Evolutionary conservation across 345 rosid species (phyloP).

Genomic region (Sapria himalayana): DNA sequence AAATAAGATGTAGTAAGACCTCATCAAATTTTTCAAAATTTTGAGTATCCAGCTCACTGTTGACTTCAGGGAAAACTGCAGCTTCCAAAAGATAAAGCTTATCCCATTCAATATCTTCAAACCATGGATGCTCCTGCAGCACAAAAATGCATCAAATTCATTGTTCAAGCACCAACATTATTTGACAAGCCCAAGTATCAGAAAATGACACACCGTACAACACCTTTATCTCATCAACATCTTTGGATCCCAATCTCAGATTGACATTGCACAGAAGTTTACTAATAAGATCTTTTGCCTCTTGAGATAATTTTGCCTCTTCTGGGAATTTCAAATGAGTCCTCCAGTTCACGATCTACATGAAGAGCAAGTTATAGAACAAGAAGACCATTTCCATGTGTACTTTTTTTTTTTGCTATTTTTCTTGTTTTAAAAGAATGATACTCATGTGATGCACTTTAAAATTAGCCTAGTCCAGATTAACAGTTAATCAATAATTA

Average conservation of each 20-base stretch:
- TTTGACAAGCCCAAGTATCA: constrained; percentile 12
- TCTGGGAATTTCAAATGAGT: constrained; percentile 87
- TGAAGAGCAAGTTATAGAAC: too few relatives aligned
- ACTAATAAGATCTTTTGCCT: constrained; percentile 53
- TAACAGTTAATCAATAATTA: too few relatives aligned
- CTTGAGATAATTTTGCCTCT: constrained; percentile 61
- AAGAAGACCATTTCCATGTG: too few relatives aligned
- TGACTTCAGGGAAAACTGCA: constrained; percentile 77
- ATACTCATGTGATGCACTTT: too few relatives aligned
- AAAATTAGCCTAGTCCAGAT: too few relatives aligned
- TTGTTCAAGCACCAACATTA: constrained; percentile 9
- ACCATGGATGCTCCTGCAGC: constrained; percentile 71
- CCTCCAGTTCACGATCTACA: constrained; percentile 85
- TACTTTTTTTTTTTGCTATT: too few relatives aligned
- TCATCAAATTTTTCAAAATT: constrained; percentile 89
- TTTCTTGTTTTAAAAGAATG: too few relatives aligned
- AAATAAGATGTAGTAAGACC: constrained; percentile 21
- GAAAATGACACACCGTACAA: constrained; percentile 35
- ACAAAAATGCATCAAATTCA: constrained; percentile 11
- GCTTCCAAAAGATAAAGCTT: constrained; percentile 68
- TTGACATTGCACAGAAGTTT: constrained; percentile 66
- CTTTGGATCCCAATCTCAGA: constrained; percentile 70
- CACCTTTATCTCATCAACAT: constrained; percentile 85
- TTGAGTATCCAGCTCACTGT: constrained; percentile 83
- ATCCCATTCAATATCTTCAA: constrained; percentile 55